These are phyloP conservation scores for Atalantia buxifolia DNA, from an alignment of 345 rosid genomes.

Conservation along the genomic window DNA sequence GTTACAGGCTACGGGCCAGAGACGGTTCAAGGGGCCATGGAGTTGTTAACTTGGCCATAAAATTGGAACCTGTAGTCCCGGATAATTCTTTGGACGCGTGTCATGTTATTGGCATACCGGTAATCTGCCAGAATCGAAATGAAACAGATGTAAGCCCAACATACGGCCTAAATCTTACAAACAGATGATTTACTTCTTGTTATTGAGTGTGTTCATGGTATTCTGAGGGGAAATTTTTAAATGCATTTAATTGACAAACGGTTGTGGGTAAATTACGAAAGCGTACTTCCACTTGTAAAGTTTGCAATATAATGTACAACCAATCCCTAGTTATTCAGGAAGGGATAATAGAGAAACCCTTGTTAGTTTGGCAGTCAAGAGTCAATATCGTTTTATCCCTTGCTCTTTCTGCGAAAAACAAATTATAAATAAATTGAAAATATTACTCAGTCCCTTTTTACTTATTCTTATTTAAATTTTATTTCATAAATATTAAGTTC, in stretches of 20 bases:
- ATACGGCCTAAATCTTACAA: neutral
- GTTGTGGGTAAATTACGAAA: no score
- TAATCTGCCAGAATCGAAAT: neutral
- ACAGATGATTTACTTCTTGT: neutral
- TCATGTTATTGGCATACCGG: conserved; percentile 38
- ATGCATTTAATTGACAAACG: neutral
- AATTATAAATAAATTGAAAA: no score
- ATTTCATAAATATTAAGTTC: no score
- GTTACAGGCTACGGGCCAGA: conserved; percentile 41
- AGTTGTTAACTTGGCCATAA: conserved; percentile 40
- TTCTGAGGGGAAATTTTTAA: neutral
- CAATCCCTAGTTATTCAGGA: no score
- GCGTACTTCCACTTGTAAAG: no score
- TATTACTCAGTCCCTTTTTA: no score
- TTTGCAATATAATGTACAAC: no score
- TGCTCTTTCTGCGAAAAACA: no score
- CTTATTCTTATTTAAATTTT: no score
- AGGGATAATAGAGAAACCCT: no score
- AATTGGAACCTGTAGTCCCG: conserved; percentile 14
- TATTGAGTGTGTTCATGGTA: neutral
- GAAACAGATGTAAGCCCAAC: neutral
- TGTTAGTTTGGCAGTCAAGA: no score
- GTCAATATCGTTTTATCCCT: no score
- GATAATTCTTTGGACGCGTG: neutral
- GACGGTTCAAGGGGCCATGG: conserved; percentile 47